phyloP scores from a whole-genome alignment of 352 stramenopile species.

The Globisporangium parvum region DNA sequence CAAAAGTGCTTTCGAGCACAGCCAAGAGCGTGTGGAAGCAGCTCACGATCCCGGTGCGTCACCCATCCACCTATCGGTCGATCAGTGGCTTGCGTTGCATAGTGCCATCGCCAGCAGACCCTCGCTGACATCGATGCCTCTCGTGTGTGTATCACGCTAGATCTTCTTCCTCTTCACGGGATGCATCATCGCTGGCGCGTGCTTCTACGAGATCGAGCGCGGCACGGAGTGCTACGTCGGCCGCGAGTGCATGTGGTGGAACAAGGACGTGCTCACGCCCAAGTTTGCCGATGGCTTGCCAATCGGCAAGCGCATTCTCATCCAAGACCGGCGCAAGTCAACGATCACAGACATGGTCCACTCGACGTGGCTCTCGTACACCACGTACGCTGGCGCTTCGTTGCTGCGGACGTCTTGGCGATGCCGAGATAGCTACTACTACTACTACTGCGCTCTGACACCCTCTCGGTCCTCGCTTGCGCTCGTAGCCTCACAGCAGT shows the following conservation, averaged over 20 bases:
- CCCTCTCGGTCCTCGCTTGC: too few relatives aligned
- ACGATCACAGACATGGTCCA: constrained; percentile 68
- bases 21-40: constrained; percentile 48
- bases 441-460: too few relatives aligned
- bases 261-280: constrained; percentile 45
- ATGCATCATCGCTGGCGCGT: constrained; percentile 50
- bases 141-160: constrained; percentile 19
- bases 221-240: constrained; percentile 63
- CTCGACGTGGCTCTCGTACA: constrained; percentile 65
- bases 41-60: constrained; percentile 51
- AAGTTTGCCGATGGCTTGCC: constrained; percentile 29
- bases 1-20: constrained; percentile 55
- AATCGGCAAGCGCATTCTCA: constrained; percentile 50
- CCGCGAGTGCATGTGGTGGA: constrained; percentile 47
- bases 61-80: too few relatives aligned
- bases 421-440: too few relatives aligned
- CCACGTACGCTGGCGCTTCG: constrained; percentile 37
- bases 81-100: too few relatives aligned
- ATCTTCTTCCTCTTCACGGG: constrained; percentile 72
- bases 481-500: constrained; percentile 50
- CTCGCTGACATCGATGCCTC: too few relatives aligned
- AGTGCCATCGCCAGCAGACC: too few relatives aligned
- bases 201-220: constrained; percentile 74
- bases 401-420: too few relatives aligned
- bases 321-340: constrained; percentile 38